phyloP scores from a whole-genome alignment of 148 eudicot genomes.

The Chenopodium suecicum region DNA sequence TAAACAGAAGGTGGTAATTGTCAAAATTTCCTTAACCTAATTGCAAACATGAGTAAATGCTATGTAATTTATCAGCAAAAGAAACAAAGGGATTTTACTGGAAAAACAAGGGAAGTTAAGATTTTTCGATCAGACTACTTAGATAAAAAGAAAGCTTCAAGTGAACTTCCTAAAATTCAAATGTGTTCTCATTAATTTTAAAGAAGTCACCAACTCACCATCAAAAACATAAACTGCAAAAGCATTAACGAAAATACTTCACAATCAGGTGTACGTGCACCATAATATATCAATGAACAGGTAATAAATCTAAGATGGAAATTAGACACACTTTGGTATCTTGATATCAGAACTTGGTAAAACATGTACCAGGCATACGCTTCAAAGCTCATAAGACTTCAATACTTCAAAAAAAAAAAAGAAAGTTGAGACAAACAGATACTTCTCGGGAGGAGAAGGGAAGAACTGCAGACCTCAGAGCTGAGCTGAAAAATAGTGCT shows the following conservation, averaged over 20 bases:
- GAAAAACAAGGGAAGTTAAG: not conserved
- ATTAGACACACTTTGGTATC: not conserved
- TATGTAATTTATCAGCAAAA: not conserved
- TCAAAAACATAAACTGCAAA: not conserved
- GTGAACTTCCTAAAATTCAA: not conserved
- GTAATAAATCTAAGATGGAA: not conserved
- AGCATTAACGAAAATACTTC: not conserved
- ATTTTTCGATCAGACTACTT: too few relatives aligned
- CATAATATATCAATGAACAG: too few relatives aligned
- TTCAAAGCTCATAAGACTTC: not conserved
- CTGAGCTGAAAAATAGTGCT: slow-evolving; percentile 66
- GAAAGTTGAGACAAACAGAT: not conserved
- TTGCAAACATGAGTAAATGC: not conserved
- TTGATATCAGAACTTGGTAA: not conserved
- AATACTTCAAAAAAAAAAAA: not conserved
- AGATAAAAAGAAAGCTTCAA: not conserved
- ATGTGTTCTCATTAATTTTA: not conserved
- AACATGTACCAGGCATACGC: not conserved
- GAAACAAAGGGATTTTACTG: not conserved
- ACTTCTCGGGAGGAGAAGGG: not conserved
- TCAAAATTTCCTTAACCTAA: not conserved
- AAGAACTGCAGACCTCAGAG: slow-evolving; percentile 59
- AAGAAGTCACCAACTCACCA: not conserved
- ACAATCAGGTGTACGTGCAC: not conserved
- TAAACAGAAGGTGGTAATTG: too few relatives aligned